A percentile compares a stretch with the other conserved stretches of the same genome.
phyloP scores from a whole-genome alignment of 176 grass and related monocot genomes.

The Chrysopogon serrulatus region DNA sequence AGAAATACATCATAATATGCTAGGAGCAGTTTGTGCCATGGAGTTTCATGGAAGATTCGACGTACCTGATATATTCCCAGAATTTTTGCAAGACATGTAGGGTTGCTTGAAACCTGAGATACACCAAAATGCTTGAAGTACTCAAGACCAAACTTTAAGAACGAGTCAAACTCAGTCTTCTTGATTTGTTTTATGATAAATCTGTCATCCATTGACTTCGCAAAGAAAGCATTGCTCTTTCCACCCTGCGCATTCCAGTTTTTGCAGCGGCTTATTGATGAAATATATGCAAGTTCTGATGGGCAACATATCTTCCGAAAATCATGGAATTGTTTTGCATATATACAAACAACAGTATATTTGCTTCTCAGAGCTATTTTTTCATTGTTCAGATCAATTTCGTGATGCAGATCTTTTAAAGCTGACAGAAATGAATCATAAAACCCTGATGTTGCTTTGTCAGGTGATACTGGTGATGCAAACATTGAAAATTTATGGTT shows the following conservation, averaged over 20 bases:
- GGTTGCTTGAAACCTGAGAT: constrained; percentile 53
- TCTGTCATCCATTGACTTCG: constrained; percentile 84
- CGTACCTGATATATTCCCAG: constrained; percentile 89
- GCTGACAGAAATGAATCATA: constrained; percentile 62
- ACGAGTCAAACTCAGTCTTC: constrained; percentile 86
- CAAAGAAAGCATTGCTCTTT: constrained; percentile 86
- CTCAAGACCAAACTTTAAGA: constrained; percentile 84
- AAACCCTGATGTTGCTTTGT: constrained; percentile 43
- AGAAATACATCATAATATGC: constrained; percentile 26
- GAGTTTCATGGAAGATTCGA: neutral
- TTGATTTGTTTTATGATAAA: constrained; percentile 98
- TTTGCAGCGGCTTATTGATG: constrained; percentile 82
- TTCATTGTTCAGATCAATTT: constrained; percentile 58
- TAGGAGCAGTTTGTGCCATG: neutral
- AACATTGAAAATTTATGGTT: neutral
- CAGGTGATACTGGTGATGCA: constrained; percentile 6
- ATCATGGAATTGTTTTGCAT: constrained; percentile 79
- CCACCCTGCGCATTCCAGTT: constrained; percentile 87
- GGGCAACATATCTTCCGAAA: constrained; percentile 82
- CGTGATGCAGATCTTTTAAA: constrained; percentile 69
- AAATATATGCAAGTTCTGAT: constrained; percentile 75
- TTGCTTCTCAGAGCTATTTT: constrained; percentile 63
- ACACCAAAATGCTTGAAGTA: constrained; percentile 82
- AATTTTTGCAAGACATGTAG: constrained; percentile 85
- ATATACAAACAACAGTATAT: constrained; percentile 68